Conservation (phyloP, 345 rosid genomes). For the Gossypium ekmanianum region DNA sequence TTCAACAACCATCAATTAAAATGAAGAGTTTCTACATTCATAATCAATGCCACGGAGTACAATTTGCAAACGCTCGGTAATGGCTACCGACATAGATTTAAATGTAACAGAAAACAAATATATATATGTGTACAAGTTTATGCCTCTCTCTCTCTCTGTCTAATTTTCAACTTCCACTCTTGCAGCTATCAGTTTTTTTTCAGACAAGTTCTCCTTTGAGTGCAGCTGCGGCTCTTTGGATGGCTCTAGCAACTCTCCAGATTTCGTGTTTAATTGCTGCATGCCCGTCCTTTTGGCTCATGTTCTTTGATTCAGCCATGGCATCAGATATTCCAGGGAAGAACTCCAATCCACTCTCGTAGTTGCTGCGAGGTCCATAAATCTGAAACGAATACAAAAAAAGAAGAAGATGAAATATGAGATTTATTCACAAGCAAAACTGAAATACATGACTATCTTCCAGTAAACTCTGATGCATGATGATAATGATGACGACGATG, state of each 20-base stretch:
- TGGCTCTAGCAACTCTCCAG: slow-evolving; percentile 90
- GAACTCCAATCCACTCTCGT: slow-evolving; percentile 53
- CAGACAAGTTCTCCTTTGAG: slow-evolving; percentile 55
- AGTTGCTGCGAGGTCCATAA: slow-evolving; percentile 61
- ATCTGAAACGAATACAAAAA: slow-evolving; percentile 36
- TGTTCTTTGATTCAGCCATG: slow-evolving; percentile 25
- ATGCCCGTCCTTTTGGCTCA: slow-evolving; percentile 15
- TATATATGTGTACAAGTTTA: slow-evolving; percentile 10
- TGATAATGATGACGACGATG: background rate
- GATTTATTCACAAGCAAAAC: too few relatives aligned
- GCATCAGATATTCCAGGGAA: slow-evolving; percentile 89
- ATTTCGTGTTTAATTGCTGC: slow-evolving; percentile 64
- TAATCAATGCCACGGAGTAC: too few relatives aligned
- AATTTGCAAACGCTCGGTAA: too few relatives aligned
- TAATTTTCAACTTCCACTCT: background rate
- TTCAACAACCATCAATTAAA: too few relatives aligned
- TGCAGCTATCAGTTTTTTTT: slow-evolving; percentile 2
- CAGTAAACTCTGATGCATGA: too few relatives aligned
- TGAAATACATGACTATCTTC: background rate
- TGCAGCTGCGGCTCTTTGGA: slow-evolving; percentile 71
- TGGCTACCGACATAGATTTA: too few relatives aligned
- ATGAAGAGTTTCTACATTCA: too few relatives aligned
- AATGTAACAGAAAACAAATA: background rate
- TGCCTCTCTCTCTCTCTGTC: background rate
- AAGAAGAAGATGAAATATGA: too few relatives aligned